phyloP scores from a whole-genome alignment of 2,329 filamentous ascomycete species.

The Sporothrix brasiliensis region DNA sequence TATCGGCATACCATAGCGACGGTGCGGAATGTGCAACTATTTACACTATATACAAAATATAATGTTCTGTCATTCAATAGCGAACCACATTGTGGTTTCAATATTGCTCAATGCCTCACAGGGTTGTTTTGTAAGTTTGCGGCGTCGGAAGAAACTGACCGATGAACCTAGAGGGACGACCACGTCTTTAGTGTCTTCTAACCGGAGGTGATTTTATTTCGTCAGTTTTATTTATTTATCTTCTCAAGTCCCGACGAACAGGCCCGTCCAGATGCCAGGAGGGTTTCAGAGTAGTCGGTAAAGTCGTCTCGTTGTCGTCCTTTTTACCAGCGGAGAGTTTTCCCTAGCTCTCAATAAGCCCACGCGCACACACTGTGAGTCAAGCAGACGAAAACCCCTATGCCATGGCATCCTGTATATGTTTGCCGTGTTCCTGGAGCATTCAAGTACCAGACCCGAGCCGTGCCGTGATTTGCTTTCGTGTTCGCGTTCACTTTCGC shows the following conservation, averaged over 20 bases:
- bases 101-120: not conserved
- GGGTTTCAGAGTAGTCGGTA: not conserved
- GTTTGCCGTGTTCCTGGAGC: slow-evolving; percentile 18
- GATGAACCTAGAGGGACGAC: not conserved
- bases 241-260: slow-evolving; percentile 3
- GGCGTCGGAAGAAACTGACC: slow-evolving; percentile 1
- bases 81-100: not conserved
- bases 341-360: not conserved
- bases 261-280: not conserved
- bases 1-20: slow-evolving; percentile 23
- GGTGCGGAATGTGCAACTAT: not conserved
- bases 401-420: slow-evolving; percentile 6
- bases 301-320: not conserved
- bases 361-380: not conserved
- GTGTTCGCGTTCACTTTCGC: too few relatives aligned
- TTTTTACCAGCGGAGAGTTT: slow-evolving; percentile 15
- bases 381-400: not conserved
- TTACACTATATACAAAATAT: not conserved
- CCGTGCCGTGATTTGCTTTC: slow-evolving; percentile 1
- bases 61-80: not conserved
- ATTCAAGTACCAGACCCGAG: not conserved
- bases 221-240: not conserved
- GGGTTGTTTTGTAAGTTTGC: not conserved
- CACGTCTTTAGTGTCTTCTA: not conserved
- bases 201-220: not conserved